Evolutionary conservation across 176 grass and related monocot genomes (phyloP), one percentile per base, ranked within the genome.

Genomic region (Thinopyrum elongatum): DNA sequence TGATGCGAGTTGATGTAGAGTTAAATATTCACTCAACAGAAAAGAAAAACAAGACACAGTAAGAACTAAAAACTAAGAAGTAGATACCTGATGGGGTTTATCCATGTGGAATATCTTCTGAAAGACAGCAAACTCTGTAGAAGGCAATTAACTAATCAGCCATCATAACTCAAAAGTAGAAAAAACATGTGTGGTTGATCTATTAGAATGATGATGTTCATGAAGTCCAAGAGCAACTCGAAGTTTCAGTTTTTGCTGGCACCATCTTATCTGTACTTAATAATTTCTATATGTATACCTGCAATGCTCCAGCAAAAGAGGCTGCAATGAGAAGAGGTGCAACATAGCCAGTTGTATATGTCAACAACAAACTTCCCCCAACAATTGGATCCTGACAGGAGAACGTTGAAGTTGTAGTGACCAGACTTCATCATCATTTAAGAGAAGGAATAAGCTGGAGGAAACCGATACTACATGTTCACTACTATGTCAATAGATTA

Each of bases 271-370:
- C 38, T 26, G 26, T 41, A 26, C 6, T 86, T 58, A 73, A 72
- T 17, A 78, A 13, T 53, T 81, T 65, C 31, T 63, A 26, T 47
- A 55, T 71, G 5, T 23, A 27, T 86, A 98, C 96, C 91, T 98
- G 93, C 46, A 98, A 83, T 65, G 93, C 96, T 88, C 96, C 96
- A 76, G 96, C 96, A 92, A 98, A 98, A 80, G 91, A 98, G 82
- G 96, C 91, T 85, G 96, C 96, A 85, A 95, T 65, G 74, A 98
- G 91, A 90, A 98, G 96, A 88, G 96, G 96, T 49, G 96, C 90
- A 72, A 98, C 84, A 88, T 98, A 98, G 63, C 96, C 93, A 34
- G 93, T 98, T 74, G 93, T 98, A 67, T 95, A 98, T 80, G 96
- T 94, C 84, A 98, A 88, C 46, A 98, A 84, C 87, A 98, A 89